Conservation (phyloP, 139 green algal genomes). For the Tetraselmis striata region DNA sequence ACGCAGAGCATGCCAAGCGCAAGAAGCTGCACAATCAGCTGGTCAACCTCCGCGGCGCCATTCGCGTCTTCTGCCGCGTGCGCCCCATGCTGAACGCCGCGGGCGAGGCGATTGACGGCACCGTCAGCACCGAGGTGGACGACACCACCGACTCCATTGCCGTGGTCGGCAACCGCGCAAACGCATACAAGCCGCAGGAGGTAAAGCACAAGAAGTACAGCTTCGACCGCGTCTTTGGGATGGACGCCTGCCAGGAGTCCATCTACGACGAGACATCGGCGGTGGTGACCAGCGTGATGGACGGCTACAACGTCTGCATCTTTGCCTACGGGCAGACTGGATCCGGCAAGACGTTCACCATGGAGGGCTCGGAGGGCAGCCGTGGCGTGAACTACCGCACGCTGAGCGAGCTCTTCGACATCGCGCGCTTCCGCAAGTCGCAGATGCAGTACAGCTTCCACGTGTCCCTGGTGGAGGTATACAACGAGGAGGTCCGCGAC, state of each 20-base stretch:
- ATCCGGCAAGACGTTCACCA: conserved; percentile 22
- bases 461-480: conserved; percentile 36
- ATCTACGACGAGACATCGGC: background rate
- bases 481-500: conserved; percentile 36
- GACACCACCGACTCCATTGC: background rate
- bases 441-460: conserved; percentile 16
- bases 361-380: conserved; percentile 15
- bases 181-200: background rate
- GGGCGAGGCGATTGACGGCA: background rate
- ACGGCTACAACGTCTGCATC: conserved; percentile 37
- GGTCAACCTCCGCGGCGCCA: conserved; percentile 96
- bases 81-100: conserved; percentile 64
- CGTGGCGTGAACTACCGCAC: conserved; percentile 31
- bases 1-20: conserved; percentile 15
- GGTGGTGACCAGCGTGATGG: background rate
- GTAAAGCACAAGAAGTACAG: background rate
- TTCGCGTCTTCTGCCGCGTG: conserved; percentile 87
- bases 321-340: conserved; percentile 40
- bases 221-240: background rate
- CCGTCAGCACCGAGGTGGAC: background rate
- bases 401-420: conserved; percentile 25
- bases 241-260: background rate
- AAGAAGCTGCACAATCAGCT: conserved; percentile 81
- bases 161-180: background rate
- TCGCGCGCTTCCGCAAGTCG: background rate